Conservation (phyloP, 2,329 filamentous ascomycete genomes). For the Paecilomyces formosus region DNA sequence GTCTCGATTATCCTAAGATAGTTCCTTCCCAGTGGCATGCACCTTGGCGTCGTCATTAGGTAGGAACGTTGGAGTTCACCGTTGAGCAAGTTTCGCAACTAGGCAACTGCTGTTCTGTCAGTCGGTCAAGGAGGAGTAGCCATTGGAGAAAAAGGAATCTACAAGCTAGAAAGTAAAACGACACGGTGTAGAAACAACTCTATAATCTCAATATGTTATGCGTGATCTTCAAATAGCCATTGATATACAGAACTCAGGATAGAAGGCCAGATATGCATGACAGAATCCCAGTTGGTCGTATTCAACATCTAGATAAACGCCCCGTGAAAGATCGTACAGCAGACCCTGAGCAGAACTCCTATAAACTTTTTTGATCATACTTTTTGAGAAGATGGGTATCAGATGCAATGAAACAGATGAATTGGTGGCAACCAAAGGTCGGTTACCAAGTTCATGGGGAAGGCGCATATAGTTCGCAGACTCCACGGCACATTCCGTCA, state of each 20-base stretch:
- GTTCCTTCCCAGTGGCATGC: neutral
- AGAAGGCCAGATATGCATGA: neutral
- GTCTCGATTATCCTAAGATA: neutral
- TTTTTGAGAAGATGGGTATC: neutral
- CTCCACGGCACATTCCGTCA: neutral
- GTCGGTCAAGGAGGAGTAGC: neutral
- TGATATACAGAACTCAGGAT: neutral
- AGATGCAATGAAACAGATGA: neutral
- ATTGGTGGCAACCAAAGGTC: neutral
- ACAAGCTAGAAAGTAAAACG: neutral
- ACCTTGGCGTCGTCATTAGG: neutral
- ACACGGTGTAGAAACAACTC: neutral
- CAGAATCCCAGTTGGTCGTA: neutral
- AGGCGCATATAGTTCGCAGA: neutral
- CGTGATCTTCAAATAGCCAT: neutral
- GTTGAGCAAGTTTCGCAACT: neutral
- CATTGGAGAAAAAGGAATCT: neutral
- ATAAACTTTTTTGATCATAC: neutral
- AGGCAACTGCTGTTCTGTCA: neutral
- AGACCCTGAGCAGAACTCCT: neutral
- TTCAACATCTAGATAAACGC: neutral
- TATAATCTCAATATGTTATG: neutral
- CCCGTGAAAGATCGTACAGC: neutral
- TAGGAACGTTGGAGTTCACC: neutral
- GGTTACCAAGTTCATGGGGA: neutral